Evolutionary conservation across 345 rosid species (phyloP), one percentile per base, ranked within the genome.

Genomic region (Sisymbrium altissimum): DNA sequence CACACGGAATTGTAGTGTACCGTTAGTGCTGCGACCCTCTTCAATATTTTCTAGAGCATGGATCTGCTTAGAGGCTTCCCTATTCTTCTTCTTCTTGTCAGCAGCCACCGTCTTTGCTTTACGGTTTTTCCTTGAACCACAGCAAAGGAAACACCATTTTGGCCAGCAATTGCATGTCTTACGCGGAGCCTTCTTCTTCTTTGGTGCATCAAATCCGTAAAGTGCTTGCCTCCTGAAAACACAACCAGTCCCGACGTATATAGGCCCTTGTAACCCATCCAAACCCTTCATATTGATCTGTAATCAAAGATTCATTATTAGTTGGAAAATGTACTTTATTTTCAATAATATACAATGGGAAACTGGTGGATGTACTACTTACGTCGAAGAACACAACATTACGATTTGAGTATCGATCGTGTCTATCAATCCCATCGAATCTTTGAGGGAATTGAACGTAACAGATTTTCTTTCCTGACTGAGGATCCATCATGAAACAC

Each of bases 401-500:
- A 23, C 97, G 86, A 77, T 95, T 95, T 23, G 99, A 95, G 85
- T 95, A 95, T 71, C 99, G 76, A 86, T 95, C 99, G 36, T 95
- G 97, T 21, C 91, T 83, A 86, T 95, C 99, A 78, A 95, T 95
- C 23, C 99, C 99, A 63, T 95, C 99, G 32, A 95, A 95, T 84
- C 99, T 87, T 84, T 95, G 99, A 73, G 99, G 99, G 80, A 95
- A 95, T 68, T 95, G 99, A 72, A 95, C 99, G 57, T 95, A 95
- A 82, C 99, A 95, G 70, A 95, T 86, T 73, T 90, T 90, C 86
- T 95, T 92, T 72, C 99, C 99, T 0, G 85, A 87, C 30, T 83
- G 84, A 19, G 97, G 99, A 68, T 95, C 99, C 99, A 92, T 95
- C 99, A 95, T 83, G 84, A 95, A 95, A 81, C 99, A 95, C 99